Evolutionary conservation across 129 eudicot species (phyloP).

Genomic region (Helichrysum umbraculigerum): DNA sequence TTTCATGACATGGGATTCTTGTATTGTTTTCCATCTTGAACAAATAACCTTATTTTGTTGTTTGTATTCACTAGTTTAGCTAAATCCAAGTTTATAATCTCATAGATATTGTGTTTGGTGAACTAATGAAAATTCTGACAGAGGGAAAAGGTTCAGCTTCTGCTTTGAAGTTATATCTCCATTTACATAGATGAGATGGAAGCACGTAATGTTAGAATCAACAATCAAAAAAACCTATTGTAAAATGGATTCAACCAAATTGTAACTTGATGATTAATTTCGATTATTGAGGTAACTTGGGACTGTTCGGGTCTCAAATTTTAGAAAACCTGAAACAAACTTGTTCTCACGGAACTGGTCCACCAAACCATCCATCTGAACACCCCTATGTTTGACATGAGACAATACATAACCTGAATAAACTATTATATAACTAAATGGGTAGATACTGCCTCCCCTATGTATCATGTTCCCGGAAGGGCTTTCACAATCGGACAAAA

Average conservation of each 20-base stretch:
- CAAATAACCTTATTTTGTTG: too few relatives aligned
- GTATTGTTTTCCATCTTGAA: too few relatives aligned
- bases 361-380: neutral
- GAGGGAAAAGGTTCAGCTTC: too few relatives aligned
- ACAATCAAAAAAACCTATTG: neutral
- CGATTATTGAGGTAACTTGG: neutral
- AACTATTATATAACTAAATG: neutral
- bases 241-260: too few relatives aligned
- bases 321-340: neutral
- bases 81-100: too few relatives aligned
- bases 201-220: too few relatives aligned
- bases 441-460: neutral
- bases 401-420: neutral
- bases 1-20: too few relatives aligned
- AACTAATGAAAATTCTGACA: too few relatives aligned
- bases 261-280: neutral
- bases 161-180: too few relatives aligned
- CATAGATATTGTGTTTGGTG: too few relatives aligned
- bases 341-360: neutral
- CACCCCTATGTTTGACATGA: neutral
- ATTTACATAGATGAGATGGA: too few relatives aligned
- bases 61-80: too few relatives aligned
- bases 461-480: neutral
- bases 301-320: neutral
- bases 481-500: neutral